A percentile compares a stretch with the other conserved stretches of the same genome.
Conservation (phyloP, 2,329 filamentous ascomycete species). For the Arthrobotrys musiformis region DNA sequence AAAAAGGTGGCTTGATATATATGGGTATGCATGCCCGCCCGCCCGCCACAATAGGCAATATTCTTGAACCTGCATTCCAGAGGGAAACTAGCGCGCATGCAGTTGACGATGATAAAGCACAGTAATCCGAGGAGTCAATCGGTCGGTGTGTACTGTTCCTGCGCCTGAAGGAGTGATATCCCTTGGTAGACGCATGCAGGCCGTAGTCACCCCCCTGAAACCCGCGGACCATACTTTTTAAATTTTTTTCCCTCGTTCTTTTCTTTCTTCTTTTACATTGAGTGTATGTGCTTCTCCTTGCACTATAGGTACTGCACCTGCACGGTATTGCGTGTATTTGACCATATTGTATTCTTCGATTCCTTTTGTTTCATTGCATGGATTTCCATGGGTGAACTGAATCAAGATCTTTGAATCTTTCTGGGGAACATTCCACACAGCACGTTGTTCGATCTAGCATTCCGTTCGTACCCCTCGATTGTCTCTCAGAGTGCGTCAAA, state of each 20-base stretch:
- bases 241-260: neutral
- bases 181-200: conserved; percentile 21
- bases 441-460: neutral
- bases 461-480: neutral
- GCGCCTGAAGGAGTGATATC: conserved; percentile 19
- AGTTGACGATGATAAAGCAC: neutral
- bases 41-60: conserved; percentile 5
- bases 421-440: neutral
- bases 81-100: neutral
- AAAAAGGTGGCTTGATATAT: neutral
- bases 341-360: neutral
- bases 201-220: conserved; percentile 7
- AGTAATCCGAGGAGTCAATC: neutral
- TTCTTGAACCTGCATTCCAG: conserved; percentile 15
- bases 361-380: neutral
- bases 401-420: neutral
- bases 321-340: no score
- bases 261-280: neutral
- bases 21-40: neutral
- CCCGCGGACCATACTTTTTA: conserved; percentile 14
- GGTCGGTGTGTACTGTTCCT: conserved; percentile 11
- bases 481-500: neutral
- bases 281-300: no score
- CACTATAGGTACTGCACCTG: no score
- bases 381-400: neutral